Conservation (phyloP, 768 basidiomycete species). For the Chlorophyllum brunneum region DNA sequence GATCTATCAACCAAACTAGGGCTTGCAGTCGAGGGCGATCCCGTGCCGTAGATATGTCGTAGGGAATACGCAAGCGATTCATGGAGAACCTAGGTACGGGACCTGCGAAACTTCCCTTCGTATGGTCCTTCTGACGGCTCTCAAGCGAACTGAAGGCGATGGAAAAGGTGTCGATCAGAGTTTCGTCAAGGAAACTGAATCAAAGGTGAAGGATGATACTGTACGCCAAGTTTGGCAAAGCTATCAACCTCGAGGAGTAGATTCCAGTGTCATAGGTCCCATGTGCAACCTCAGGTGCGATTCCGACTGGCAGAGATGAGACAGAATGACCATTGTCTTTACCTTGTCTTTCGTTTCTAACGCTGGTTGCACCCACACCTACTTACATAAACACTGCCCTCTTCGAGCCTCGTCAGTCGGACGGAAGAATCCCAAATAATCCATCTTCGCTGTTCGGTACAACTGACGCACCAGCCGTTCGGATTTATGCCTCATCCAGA, state of each 20-base stretch:
- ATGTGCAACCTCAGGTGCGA: not conserved
- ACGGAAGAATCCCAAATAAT: too few relatives aligned
- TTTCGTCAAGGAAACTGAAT: slow-evolving; percentile 62
- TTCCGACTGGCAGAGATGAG: not conserved
- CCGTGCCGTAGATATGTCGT: slow-evolving; percentile 56
- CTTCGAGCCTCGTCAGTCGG: too few relatives aligned
- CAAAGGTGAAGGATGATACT: slow-evolving; percentile 71
- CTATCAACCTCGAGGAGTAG: slow-evolving; percentile 85
- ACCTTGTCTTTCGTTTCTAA: too few relatives aligned
- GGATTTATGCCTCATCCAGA: too few relatives aligned
- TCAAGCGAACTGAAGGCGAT: slow-evolving; percentile 69
- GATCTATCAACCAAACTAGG: slow-evolving; percentile 87
- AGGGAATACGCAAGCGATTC: not conserved
- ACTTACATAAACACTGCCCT: too few relatives aligned
- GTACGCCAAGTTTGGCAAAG: slow-evolving; percentile 90
- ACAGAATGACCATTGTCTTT: too few relatives aligned
- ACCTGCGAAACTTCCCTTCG: slow-evolving; percentile 88
- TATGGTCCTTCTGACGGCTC: slow-evolving; percentile 62
- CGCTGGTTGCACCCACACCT: too few relatives aligned
- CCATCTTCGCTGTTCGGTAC: too few relatives aligned
- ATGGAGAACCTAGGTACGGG: slow-evolving; percentile 60
- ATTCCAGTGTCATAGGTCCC: not conserved
- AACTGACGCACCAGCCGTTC: too few relatives aligned
- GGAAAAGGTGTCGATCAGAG: slow-evolving; percentile 54
- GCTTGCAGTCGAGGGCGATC: slow-evolving; percentile 80